Conservation (phyloP, 106 monocot genomes). For the Dactylorhiza incarnata region DNA sequence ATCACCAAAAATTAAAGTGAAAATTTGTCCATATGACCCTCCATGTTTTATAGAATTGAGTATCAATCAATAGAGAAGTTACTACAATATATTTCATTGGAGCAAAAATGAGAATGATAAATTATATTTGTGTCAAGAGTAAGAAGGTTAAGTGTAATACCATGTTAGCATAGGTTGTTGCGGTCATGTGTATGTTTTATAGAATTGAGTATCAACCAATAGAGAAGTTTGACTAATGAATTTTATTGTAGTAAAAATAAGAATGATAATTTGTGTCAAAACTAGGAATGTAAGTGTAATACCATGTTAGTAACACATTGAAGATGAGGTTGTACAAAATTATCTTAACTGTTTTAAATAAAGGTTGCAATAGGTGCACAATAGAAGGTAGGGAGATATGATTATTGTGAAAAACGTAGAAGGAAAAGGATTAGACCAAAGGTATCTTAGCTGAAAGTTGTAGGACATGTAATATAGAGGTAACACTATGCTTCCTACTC, state of each 20-base stretch:
- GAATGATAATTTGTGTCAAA: background rate
- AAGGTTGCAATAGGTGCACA: background rate
- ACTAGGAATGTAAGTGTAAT: background rate
- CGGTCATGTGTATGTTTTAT: background rate
- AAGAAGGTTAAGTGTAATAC: background rate
- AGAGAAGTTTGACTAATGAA: background rate
- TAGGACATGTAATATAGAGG: background rate
- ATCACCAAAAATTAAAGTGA: background rate
- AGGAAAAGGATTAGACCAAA: background rate
- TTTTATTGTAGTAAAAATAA: background rate
- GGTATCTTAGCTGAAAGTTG: background rate
- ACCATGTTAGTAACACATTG: background rate
- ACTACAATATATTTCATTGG: background rate
- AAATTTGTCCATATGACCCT: background rate
- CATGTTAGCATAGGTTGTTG: background rate
- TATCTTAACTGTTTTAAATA: background rate
- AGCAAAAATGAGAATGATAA: background rate
- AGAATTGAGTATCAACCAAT: background rate
- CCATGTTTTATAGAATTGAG: background rate
- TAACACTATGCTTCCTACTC: background rate
- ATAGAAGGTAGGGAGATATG: background rate
- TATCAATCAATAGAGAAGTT: background rate
- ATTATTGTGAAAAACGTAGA: background rate
- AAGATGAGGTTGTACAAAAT: background rate
- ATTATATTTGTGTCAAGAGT: background rate